Evolutionary conservation across 768 basidiomycete genomes (phyloP).

Genomic region (Favolaschia claudopus): DNA sequence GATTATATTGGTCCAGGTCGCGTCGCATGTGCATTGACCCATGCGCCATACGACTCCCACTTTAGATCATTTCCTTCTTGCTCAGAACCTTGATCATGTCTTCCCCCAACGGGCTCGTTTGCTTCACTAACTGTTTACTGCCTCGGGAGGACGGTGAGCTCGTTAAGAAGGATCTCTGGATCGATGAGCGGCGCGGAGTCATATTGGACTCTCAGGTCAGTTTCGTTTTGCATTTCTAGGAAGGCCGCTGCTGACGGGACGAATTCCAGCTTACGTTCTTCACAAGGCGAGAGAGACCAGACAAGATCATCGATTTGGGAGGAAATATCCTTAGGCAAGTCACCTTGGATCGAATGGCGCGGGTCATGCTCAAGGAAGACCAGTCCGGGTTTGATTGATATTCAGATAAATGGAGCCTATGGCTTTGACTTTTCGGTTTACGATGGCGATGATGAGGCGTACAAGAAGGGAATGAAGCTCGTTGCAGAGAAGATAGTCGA

Average conservation of each 20-base stretch:
- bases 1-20: no score
- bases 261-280: conserved; percentile 70
- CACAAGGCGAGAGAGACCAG: conserved; percentile 64
- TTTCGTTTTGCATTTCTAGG: not conserved
- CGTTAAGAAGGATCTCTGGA: conserved; percentile 79
- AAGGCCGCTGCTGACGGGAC: conserved; percentile 16
- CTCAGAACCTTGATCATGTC: conserved; percentile 42
- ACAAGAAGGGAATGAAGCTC: conserved; percentile 69
- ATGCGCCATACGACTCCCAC: conserved; percentile 1
- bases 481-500: conserved; percentile 82
- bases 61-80: conserved; percentile 17
- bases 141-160: conserved; percentile 83
- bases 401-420: conserved; percentile 91
- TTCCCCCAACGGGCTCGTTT: conserved; percentile 71
- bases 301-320: conserved; percentile 68
- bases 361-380: not conserved
- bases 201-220: conserved; percentile 79
- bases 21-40: not conserved
- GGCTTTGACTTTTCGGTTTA: conserved; percentile 89
- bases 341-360: not conserved
- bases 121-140: conserved; percentile 88
- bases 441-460: conserved; percentile 72
- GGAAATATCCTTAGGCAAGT: conserved; percentile 79
- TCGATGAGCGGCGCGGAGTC: conserved; percentile 75
- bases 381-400: conserved; percentile 87